Conservation (phyloP, 495 filamentous ascomycete genomes). For the Tuber melanosporum region DNA sequence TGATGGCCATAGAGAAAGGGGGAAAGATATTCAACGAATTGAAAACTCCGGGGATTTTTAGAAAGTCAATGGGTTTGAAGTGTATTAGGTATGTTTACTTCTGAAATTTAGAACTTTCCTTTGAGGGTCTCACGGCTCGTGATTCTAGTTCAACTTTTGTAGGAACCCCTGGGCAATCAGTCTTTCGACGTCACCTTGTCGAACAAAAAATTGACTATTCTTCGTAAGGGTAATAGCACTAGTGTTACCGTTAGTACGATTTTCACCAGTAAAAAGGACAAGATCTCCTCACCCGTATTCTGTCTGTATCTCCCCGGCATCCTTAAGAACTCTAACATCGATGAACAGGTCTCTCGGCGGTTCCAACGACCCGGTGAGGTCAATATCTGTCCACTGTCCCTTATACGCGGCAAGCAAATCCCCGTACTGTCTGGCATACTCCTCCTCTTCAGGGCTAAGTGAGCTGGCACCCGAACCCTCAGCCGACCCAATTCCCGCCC, state of each 20-base stretch:
- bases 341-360: conserved; percentile 95
- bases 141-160: conserved; percentile 72
- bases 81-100: not conserved
- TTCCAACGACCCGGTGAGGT: conserved; percentile 89
- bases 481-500: conserved; percentile 31
- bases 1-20: not conserved
- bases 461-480: conserved; percentile 53
- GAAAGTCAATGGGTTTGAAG: not conserved
- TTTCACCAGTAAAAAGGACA: conserved; percentile 7
- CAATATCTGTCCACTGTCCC: conserved; percentile 97
- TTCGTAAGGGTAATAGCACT: conserved; percentile 95
- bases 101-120: not conserved
- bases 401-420: conserved; percentile 95
- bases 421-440: conserved; percentile 84
- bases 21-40: not conserved
- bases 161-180: conserved; percentile 95
- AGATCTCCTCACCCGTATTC: conserved; percentile 80
- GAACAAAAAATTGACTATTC: conserved; percentile 95
- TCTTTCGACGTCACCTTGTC: conserved; percentile 92
- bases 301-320: conserved; percentile 97
- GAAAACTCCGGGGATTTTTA: not conserved
- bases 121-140: not conserved
- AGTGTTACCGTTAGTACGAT: conserved; percentile 16
- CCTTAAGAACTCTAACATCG: conserved; percentile 91
- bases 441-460: conserved; percentile 93